These are phyloP conservation scores for Trichophaea hybrida DNA, from an alignment of 2,329 filamentous ascomycete species.

Conservation along the genomic window DNA sequence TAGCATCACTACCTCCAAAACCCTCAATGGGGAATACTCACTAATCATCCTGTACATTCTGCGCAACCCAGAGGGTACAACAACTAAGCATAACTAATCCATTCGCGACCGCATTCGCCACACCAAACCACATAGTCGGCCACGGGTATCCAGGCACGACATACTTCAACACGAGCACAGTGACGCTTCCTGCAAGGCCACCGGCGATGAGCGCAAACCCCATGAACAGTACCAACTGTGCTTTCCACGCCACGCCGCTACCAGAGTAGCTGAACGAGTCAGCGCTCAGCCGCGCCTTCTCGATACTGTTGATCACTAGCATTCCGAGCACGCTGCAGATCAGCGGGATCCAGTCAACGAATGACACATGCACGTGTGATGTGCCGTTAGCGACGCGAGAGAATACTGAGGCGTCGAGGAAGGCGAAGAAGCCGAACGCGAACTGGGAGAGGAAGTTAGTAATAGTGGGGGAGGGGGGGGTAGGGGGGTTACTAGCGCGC, in stretches of 20 bases:
- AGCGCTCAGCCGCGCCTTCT: constrained; percentile 49
- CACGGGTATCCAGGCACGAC: constrained; percentile 45
- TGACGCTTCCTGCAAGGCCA: constrained; percentile 49
- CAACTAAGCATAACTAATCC: constrained; percentile 52
- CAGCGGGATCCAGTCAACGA: constrained; percentile 57
- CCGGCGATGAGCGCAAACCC: constrained; percentile 56
- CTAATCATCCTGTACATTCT: constrained; percentile 50
- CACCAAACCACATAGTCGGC: constrained; percentile 51
- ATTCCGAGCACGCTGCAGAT: constrained; percentile 57
- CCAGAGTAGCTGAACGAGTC: constrained; percentile 52
- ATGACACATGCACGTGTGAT: constrained; percentile 46
- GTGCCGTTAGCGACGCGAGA: constrained; percentile 50
- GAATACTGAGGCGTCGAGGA: constrained; percentile 51
- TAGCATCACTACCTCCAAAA: too few relatives aligned
- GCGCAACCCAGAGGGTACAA: constrained; percentile 52
- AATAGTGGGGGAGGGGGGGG: not conserved
- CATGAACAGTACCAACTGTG: constrained; percentile 51
- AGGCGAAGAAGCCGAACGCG: constrained; percentile 53
- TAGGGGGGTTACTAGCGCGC: constrained; percentile 43
- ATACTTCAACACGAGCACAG: constrained; percentile 53
- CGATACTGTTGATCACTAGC: constrained; percentile 59
- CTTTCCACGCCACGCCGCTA: constrained; percentile 56
- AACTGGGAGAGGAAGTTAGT: constrained; percentile 39
- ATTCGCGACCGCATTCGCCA: constrained; percentile 52
- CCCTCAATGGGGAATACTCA: too few relatives aligned